Percentiles rank a stretch among this genome's conserved stretches.
Conservation (phyloP, 331 rosid species). For the Malus hybrid region DNA sequence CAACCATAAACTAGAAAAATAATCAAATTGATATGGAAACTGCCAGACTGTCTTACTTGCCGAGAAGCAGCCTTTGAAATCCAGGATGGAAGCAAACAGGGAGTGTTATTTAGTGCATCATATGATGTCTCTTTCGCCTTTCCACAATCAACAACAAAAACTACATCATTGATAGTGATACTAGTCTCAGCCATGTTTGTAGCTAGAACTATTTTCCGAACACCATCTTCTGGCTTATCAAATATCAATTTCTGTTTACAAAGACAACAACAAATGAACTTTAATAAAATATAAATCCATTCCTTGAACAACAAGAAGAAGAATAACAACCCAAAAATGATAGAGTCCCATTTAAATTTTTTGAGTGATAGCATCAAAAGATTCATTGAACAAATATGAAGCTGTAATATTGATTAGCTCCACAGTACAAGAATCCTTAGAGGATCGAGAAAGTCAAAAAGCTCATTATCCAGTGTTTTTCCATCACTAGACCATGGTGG, state of each 20-base stretch:
- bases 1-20: background rate
- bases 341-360: background rate
- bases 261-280: background rate
- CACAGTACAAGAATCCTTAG: background rate
- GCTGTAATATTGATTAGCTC: background rate
- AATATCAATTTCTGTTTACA: conserved; percentile 44
- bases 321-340: background rate
- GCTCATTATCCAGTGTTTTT: background rate
- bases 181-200: conserved; percentile 69
- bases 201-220: conserved; percentile 57
- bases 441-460: background rate
- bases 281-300: background rate
- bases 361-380: background rate
- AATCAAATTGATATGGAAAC: conserved; percentile 1
- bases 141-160: conserved; percentile 53
- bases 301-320: background rate
- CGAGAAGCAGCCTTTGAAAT: conserved; percentile 59
- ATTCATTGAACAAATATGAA: background rate
- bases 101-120: conserved; percentile 60
- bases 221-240: conserved; percentile 45
- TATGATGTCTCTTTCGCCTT: conserved; percentile 61
- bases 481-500: background rate
- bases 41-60: conserved; percentile 31
- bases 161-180: conserved; percentile 57
- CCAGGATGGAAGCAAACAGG: conserved; percentile 64